phyloP scores from a whole-genome alignment of 345 rosid genomes.

The Melaleuca alternifolia region DNA sequence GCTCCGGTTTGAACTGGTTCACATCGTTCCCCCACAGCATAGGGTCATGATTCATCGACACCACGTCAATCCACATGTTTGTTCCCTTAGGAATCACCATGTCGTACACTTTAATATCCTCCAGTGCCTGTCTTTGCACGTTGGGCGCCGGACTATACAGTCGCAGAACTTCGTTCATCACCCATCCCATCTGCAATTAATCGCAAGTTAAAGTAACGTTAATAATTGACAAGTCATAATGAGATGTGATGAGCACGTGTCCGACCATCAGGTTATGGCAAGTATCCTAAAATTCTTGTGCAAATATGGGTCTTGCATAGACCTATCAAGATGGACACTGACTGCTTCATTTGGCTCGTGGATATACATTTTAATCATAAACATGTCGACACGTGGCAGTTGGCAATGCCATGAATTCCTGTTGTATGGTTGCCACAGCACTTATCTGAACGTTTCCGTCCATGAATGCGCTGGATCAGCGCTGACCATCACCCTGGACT shows the following conservation, averaged over 20 bases:
- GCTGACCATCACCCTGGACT: neutral
- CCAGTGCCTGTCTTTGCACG: conserved; percentile 1
- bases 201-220: neutral
- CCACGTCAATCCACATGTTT: conserved; percentile 5
- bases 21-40: conserved; percentile 6
- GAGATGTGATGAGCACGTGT: neutral
- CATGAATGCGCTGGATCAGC: neutral
- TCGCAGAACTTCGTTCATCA: conserved; percentile 8
- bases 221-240: neutral
- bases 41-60: conserved; percentile 8
- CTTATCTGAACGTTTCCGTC: neutral
- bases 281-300: neutral
- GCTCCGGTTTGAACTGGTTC: conserved; percentile 5
- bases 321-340: neutral
- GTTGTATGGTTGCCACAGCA: no score
- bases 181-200: conserved; percentile 8
- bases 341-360: neutral
- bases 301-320: neutral
- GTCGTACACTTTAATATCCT: neutral
- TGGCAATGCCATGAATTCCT: neutral
- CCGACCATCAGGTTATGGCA: neutral
- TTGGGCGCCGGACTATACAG: conserved; percentile 2
- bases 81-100: conserved; percentile 5
- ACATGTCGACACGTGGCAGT: neutral
- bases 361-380: neutral